A percentile compares a stretch with the other conserved stretches of the same genome.
phyloP scores from a whole-genome alignment of 75 land plant species.

The Pinus albicaulis region DNA sequence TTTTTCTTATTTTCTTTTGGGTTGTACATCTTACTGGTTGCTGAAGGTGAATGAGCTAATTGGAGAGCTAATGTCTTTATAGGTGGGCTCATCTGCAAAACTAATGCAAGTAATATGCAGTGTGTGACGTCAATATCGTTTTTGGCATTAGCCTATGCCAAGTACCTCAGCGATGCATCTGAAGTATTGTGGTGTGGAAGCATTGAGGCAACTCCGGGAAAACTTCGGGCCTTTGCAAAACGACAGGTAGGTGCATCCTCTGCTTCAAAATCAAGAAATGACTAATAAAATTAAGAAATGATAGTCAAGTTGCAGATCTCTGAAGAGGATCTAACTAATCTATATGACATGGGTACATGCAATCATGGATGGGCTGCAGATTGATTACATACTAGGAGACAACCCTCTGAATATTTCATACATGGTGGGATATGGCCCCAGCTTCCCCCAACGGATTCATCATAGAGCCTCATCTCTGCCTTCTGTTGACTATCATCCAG shows the following conservation, averaged over 20 bases:
- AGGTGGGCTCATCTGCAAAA: no score
- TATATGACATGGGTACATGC: background rate
- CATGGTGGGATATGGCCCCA: constrained; percentile 87
- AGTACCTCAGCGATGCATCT: no score
- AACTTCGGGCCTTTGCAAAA: constrained; percentile 51
- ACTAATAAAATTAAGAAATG: background rate
- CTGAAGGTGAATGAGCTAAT: no score
- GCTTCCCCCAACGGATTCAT: constrained; percentile 71
- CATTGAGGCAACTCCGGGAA: constrained; percentile 30
- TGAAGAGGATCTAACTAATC: background rate
- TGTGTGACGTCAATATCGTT: no score
- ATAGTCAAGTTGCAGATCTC: background rate
- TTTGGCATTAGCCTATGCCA: no score
- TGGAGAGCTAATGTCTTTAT: no score
- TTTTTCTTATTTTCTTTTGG: no score
- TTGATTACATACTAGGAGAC: constrained; percentile 84
- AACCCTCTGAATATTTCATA: constrained; percentile 81
- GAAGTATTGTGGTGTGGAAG: constrained; percentile 39
- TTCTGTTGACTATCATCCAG: constrained; percentile 39
- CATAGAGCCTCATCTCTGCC: constrained; percentile 89
- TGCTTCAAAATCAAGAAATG: background rate
- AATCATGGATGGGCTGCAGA: constrained; percentile 18
- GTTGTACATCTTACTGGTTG: no score
- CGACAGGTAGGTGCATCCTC: constrained; percentile 28
- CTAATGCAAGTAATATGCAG: no score